Conservation (phyloP, 2,329 filamentous ascomycete genomes). For the Clonostachys solani region DNA sequence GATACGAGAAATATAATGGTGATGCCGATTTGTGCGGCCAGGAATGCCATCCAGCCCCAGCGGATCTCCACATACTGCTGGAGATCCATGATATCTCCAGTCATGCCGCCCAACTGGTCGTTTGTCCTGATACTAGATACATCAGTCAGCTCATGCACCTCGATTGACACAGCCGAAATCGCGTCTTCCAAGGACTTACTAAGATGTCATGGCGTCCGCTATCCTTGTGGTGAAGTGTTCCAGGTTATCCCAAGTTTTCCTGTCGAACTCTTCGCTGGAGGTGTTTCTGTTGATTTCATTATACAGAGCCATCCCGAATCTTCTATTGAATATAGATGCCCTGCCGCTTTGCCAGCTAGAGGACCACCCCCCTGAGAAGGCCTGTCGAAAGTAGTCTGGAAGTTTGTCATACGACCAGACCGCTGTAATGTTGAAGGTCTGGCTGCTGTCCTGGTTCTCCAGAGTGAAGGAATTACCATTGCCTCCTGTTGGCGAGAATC, state of each 20-base stretch:
- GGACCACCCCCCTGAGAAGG: background rate
- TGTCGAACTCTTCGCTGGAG: background rate
- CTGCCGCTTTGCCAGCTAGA: background rate
- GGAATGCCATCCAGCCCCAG: slow-evolving; percentile 10
- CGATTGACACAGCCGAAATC: background rate
- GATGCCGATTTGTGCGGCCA: slow-evolving; percentile 7
- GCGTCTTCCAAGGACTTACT: background rate
- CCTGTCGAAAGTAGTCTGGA: background rate
- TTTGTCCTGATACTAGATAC: background rate
- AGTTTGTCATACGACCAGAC: background rate
- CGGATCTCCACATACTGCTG: slow-evolving; percentile 7
- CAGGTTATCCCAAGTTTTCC: slow-evolving; percentile 2
- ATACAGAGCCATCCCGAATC: slow-evolving; percentile 1
- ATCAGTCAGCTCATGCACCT: background rate
- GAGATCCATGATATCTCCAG: background rate
- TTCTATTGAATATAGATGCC: background rate
- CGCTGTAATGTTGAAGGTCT: background rate
- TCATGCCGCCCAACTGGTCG: background rate
- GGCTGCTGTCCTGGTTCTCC: background rate
- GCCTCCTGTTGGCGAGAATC: background rate
- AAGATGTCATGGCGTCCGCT: slow-evolving; percentile 2
- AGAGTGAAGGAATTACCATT: background rate
- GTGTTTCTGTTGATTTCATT: background rate
- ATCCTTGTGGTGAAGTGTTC: background rate
- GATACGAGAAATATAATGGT: slow-evolving; percentile 5